Evolutionary conservation across 2,329 filamentous ascomycete species (phyloP).

Genomic region (Falciphora oryzae): DNA sequence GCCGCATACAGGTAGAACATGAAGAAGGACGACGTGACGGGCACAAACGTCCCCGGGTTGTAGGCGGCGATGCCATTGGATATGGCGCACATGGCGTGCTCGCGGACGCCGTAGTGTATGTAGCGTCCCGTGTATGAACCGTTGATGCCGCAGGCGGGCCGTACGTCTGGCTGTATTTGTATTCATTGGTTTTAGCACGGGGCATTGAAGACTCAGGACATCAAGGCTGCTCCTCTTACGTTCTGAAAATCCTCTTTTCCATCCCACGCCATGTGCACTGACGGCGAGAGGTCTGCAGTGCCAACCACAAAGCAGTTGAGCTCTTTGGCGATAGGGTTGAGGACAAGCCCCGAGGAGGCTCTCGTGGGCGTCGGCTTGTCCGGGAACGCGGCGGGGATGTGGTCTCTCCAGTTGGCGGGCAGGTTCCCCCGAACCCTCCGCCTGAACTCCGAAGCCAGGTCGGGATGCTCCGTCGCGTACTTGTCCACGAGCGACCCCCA

Average conservation of each 20-base stretch:
- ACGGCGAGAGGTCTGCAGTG: conserved; percentile 40
- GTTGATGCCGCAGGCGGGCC: conserved; percentile 18
- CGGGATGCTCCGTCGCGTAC: conserved; percentile 19
- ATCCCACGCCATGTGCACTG: conserved; percentile 44
- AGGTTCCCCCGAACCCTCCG: conserved; percentile 41
- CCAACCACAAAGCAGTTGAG: conserved; percentile 38
- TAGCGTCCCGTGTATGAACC: conserved; percentile 43
- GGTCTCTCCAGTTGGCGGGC: conserved; percentile 40
- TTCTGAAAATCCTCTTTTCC: conserved; percentile 45
- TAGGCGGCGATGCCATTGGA: conserved; percentile 55
- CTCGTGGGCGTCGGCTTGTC: conserved; percentile 44
- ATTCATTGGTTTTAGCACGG: neutral
- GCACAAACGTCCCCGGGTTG: conserved; percentile 47
- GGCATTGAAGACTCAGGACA: neutral
- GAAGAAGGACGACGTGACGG: conserved; percentile 54
- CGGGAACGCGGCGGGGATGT: conserved; percentile 45
- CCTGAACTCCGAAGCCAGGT: conserved; percentile 35
- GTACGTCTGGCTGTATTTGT: conserved; percentile 15
- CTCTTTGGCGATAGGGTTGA: conserved; percentile 38
- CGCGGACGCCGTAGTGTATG: conserved; percentile 53
- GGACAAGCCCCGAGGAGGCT: conserved; percentile 38
- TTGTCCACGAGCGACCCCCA: conserved; percentile 36
- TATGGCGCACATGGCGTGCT: conserved; percentile 54
- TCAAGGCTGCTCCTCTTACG: conserved; percentile 22
- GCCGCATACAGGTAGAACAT: conserved; percentile 57